Evolutionary conservation across 352 stramenopile species (phyloP).

Genomic region (Globisporangium okanoganense): DNA sequence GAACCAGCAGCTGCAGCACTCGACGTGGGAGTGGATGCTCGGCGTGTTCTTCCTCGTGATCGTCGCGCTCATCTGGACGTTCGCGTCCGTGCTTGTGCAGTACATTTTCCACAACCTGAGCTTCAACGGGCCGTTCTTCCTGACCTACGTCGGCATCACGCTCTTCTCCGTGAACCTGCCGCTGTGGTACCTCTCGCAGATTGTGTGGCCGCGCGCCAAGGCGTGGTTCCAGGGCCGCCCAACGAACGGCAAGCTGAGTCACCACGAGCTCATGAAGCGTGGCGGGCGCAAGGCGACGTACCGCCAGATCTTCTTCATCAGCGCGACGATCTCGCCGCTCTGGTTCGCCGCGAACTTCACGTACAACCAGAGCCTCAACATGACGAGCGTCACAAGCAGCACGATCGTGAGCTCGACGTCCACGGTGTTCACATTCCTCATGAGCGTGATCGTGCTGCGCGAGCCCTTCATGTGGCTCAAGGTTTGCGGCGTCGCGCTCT

Average conservation of each 20-base stretch:
- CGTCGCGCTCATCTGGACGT: slow-evolving; percentile 81
- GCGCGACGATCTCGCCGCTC: slow-evolving; percentile 78
- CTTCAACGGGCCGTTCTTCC: slow-evolving; percentile 86
- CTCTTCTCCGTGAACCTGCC: slow-evolving; percentile 86
- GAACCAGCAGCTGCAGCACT: no score
- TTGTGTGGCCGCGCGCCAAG: slow-evolving; percentile 34
- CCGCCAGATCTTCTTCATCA: slow-evolving; percentile 36
- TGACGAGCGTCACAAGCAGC: slow-evolving; percentile 92
- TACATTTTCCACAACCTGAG: slow-evolving; percentile 86
- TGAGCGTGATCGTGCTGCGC: slow-evolving; percentile 79
- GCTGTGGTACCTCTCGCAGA: slow-evolving; percentile 60
- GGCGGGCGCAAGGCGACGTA: slow-evolving; percentile 33
- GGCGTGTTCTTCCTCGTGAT: slow-evolving; percentile 70
- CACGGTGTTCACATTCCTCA: slow-evolving; percentile 92
- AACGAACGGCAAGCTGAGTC: slow-evolving; percentile 34
- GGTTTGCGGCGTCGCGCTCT: slow-evolving; percentile 83
- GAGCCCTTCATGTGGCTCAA: slow-evolving; percentile 85
- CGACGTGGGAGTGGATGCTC: slow-evolving; percentile 62
- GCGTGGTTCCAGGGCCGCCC: slow-evolving; percentile 34
- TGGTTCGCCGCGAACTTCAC: slow-evolving; percentile 96
- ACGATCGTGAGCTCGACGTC: slow-evolving; percentile 94
- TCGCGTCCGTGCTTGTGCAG: slow-evolving; percentile 84
- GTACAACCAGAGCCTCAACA: slow-evolving; percentile 93
- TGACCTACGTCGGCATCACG: slow-evolving; percentile 86
- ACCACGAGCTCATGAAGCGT: slow-evolving; percentile 28